phyloP scores from a whole-genome alignment of 805 yeast genomes.

The Metschnikowia continentalis region DNA sequence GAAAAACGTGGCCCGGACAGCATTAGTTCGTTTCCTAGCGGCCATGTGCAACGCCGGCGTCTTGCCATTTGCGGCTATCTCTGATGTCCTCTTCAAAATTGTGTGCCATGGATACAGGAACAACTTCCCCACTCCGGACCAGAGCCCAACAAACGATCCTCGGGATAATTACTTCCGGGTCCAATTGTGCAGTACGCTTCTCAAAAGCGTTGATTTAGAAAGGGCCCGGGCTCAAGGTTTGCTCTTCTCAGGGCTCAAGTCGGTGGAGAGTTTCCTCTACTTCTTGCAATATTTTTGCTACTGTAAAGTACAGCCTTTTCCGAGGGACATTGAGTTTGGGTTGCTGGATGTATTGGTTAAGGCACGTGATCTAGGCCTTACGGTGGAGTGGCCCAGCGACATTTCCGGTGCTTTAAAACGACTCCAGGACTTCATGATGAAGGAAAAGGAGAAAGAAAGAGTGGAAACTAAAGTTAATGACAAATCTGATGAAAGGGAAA shows the following conservation, averaged over 20 bases:
- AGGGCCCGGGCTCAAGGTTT: slow-evolving; percentile 4
- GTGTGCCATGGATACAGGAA: slow-evolving; percentile 62
- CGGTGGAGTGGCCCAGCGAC: slow-evolving; percentile 9
- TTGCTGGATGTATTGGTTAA: slow-evolving; percentile 39
- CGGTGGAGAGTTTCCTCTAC: slow-evolving; percentile 37
- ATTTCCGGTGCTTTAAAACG: slow-evolving; percentile 17
- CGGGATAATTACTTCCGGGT: slow-evolving; percentile 71
- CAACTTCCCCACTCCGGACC: slow-evolving; percentile 53
- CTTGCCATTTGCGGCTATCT: slow-evolving; percentile 42
- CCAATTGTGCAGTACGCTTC: slow-evolving; percentile 41
- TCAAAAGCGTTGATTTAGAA: slow-evolving; percentile 17
- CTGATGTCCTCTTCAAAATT: slow-evolving; percentile 52
- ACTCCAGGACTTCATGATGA: slow-evolving; percentile 9
- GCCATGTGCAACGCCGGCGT: slow-evolving; percentile 50
- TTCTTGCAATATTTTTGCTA: slow-evolving; percentile 70
- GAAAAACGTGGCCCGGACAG: slow-evolving; percentile 54
- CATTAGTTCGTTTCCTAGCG: slow-evolving; percentile 57
- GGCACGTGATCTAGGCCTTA: not conserved
- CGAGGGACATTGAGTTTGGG: slow-evolving; percentile 56
- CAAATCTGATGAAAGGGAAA: too few species aligned
- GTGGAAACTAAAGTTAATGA: not conserved
- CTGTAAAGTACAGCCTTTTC: slow-evolving; percentile 58
- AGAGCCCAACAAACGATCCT: slow-evolving; percentile 47
- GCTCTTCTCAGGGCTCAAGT: slow-evolving; percentile 11
- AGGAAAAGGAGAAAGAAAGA: not conserved